A percentile compares a stretch with the other conserved stretches of the same genome.
These are phyloP conservation scores for Larix kaempferi DNA, from an alignment of 75 land plant genomes.

Conservation along the genomic window DNA sequence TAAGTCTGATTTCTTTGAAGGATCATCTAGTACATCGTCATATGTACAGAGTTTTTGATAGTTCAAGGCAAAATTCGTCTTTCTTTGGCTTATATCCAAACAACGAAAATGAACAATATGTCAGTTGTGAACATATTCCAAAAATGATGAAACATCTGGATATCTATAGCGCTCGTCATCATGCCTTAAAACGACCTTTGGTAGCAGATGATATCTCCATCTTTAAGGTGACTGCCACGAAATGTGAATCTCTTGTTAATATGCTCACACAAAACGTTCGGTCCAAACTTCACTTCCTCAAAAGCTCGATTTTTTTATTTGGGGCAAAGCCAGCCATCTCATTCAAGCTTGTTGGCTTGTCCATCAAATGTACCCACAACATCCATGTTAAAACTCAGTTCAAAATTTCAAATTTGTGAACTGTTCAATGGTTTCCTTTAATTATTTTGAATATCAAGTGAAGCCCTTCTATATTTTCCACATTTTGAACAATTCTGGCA, in stretches of 20 bases:
- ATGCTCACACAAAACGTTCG: conserved; percentile 92
- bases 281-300: conserved; percentile 98
- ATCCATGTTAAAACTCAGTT: too few relatives aligned
- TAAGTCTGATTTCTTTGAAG: conserved; percentile 88
- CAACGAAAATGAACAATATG: conserved; percentile 93
- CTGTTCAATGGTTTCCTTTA: too few relatives aligned
- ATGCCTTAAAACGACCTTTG: conserved; percentile 61
- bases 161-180: conserved; percentile 58
- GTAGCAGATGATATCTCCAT: conserved; percentile 95
- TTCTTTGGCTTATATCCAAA: conserved; percentile 90
- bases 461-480: too few relatives aligned
- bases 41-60: conserved; percentile 87
- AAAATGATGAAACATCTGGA: conserved; percentile 90
- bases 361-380: too few relatives aligned
- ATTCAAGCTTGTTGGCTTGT: conserved; percentile 75
- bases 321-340: conserved; percentile 87
- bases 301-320: conserved; percentile 84
- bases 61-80: conserved; percentile 78
- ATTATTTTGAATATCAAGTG: too few relatives aligned
- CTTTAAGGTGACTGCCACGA: conserved; percentile 86
- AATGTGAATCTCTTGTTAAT: conserved; percentile 77
- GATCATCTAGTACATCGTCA: conserved; percentile 95
- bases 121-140: conserved; percentile 90
- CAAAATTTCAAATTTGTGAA: too few relatives aligned
- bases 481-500: too few relatives aligned